Base-by-base conservation (phyloP, 805 yeast genomes). In the Candida xyloterini region DNA sequence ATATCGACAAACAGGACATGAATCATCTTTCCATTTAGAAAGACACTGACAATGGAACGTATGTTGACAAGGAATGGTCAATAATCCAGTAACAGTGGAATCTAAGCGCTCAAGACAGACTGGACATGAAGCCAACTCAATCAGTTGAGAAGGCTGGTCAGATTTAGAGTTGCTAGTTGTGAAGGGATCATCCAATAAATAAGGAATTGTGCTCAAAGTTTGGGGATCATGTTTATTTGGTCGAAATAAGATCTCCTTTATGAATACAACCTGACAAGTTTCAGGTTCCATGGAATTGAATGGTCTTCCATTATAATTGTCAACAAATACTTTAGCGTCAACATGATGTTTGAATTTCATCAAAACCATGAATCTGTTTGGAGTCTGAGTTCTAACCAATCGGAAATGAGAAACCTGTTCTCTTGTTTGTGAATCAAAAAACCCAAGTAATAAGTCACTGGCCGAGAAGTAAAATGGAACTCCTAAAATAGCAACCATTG, bases 211-310 rank as follows among this genome's bases (percentile, higher is more conserved):
- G 13, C 34, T 46, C 15, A 52, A 32, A 10, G 38, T 20, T 21
- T 32, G 32, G 7, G 24, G 20, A 10, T 62, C 60, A 14, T 55
- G 50, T 15, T 18, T 60, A 58, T 30, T 47, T 1, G 63, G 59
- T 33, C 67, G 58, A 39, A 82, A 68, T 4, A 70, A 59, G 11
- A 85, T 73, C 21, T 79, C 72, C 44, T 78, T 78, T n/a, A 89
- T 76, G 46, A 73, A 77, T 1, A 89, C 74, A 3, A 79, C 85
- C 56, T 82, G 89, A 52, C 96, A 89, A 10, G 76, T 69, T 53
- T 90, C 96, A 0, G 95, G 86, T 53, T 90, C 96, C 84, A 89
- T 81, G 7, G 91, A 78, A 51, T 82, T 88, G 66, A 90, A 89
- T 8, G 73, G 71, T 44, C 73, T 76, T 4, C 95, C 95, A 56